Evolutionary conservation across 2,329 filamentous ascomycete genomes (phyloP).

Genomic region (Tympanopsis confertula): DNA sequence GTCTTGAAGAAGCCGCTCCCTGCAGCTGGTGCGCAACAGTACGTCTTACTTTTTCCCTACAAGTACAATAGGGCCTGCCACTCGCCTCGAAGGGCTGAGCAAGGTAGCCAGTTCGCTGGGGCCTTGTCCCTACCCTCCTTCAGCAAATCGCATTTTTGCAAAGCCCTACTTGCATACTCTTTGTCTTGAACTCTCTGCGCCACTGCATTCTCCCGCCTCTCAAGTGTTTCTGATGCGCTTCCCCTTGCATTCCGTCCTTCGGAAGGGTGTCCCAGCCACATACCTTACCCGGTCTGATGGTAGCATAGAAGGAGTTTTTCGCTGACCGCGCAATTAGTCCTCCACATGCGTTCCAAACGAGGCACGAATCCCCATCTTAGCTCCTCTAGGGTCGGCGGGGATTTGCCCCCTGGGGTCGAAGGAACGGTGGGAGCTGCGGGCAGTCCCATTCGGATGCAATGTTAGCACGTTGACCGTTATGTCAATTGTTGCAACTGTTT

Average conservation of each 20-base stretch:
- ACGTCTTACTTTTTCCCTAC: slow-evolving; percentile 5
- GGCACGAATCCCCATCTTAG: slow-evolving; percentile 19
- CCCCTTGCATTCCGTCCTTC: too few species aligned
- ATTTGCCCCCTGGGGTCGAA: slow-evolving; percentile 24
- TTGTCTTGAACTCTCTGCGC: too few species aligned
- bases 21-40: slow-evolving; percentile 25
- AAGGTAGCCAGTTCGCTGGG: too few species aligned
- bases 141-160: too few species aligned
- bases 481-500: slow-evolving; percentile 16
- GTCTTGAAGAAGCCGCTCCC: slow-evolving; percentile 14
- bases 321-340: background rate
- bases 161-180: too few species aligned
- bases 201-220: too few species aligned
- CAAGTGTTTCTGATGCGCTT: too few species aligned
- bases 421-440: slow-evolving; percentile 27
- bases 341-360: slow-evolving; percentile 2
- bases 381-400: slow-evolving; percentile 16
- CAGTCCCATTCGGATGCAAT: slow-evolving; percentile 22
- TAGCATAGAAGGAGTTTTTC: background rate
- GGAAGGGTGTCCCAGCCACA: too few species aligned
- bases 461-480: slow-evolving; percentile 25
- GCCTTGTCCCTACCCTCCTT: too few species aligned
- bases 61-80: too few species aligned
- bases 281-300: too few species aligned
- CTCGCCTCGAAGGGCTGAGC: too few species aligned